These are phyloP conservation scores for Daldinia vernicosa DNA, from an alignment of 495 filamentous ascomycete species.

Conservation along the genomic window DNA sequence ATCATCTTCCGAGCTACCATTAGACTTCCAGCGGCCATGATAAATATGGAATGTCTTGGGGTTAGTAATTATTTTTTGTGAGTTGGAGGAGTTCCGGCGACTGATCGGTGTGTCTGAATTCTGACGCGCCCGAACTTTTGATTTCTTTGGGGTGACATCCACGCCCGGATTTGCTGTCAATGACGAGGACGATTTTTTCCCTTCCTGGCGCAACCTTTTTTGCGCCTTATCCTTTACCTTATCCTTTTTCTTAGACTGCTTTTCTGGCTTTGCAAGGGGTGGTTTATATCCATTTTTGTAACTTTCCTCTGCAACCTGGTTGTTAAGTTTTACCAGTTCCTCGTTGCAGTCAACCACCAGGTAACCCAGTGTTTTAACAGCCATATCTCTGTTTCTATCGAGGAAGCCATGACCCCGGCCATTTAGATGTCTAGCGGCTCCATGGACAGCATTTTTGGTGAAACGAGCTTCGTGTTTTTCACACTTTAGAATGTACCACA, in stretches of 20 bases:
- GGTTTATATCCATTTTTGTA: conserved; percentile 47
- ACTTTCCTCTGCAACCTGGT: conserved; percentile 42
- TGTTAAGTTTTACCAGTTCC: conserved; percentile 46
- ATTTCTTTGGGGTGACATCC: background rate
- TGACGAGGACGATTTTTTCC: background rate
- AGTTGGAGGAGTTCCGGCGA: background rate
- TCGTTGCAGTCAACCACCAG: conserved; percentile 47
- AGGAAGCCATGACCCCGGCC: conserved; percentile 48
- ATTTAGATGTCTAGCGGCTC: conserved; percentile 56
- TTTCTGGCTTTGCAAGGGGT: conserved; percentile 41
- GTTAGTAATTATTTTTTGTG: conserved; percentile 19
- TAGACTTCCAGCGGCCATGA: conserved; percentile 45
- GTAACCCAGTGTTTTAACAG: conserved; percentile 50
- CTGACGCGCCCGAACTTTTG: background rate
- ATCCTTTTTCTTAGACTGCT: background rate
- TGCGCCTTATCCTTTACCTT: background rate
- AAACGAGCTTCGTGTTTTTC: conserved; percentile 56
- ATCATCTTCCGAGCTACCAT: conserved; percentile 16
- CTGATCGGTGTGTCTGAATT: background rate
- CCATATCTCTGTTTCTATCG: conserved; percentile 44
- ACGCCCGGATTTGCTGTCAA: background rate
- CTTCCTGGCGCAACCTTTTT: background rate
- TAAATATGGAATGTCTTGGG: conserved; percentile 49
- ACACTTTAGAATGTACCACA: conserved; percentile 56
- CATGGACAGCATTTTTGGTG: conserved; percentile 48